A percentile compares a stretch with the other conserved stretches of the same genome.
Evolutionary conservation across 768 basidiomycete species (phyloP).

Genomic region (Roridomyces roridus): DNA sequence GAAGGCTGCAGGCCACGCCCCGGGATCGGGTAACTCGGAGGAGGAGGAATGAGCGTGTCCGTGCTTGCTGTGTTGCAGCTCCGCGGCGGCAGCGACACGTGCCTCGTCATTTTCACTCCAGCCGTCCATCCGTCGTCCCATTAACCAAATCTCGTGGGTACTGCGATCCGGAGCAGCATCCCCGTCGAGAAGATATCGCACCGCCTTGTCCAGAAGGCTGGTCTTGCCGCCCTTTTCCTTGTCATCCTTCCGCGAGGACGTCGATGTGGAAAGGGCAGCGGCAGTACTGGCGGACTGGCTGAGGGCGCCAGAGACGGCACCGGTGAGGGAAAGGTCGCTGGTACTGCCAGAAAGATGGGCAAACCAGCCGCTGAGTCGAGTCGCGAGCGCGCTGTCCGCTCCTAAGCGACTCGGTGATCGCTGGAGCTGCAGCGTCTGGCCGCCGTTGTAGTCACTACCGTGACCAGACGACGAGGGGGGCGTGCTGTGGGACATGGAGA

Average conservation of each 20-base stretch:
- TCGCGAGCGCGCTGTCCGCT: conserved; percentile 1
- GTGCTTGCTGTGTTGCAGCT: no score
- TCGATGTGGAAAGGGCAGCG: conserved; percentile 7
- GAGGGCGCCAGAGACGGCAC: background rate
- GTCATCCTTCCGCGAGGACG: background rate
- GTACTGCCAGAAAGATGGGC: conserved; percentile 7
- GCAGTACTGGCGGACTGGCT: background rate
- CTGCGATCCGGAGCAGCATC: conserved; percentile 75
- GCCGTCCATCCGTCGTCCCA: conserved; percentile 55
- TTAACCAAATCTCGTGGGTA: conserved; percentile 70
- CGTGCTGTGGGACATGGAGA: background rate
- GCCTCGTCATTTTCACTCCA: conserved; percentile 17
- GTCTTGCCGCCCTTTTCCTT: conserved; percentile 29
- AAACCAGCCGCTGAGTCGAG: conserved; percentile 10
- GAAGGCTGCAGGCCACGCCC: background rate
- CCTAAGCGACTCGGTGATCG: background rate
- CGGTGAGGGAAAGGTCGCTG: background rate
- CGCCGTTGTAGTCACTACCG: background rate
- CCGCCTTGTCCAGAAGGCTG: conserved; percentile 63
- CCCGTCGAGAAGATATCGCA: conserved; percentile 72
- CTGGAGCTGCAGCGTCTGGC: background rate
- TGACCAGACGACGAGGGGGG: conserved; percentile 1
- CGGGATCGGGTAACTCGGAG: no score
- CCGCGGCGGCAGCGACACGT: conserved; percentile 6
- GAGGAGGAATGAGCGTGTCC: no score